A percentile compares a stretch with the other conserved stretches of the same genome.
These are phyloP conservation scores for Mytilinidion resinicola DNA, from an alignment of 495 filamentous ascomycete species.

Conservation along the genomic window DNA sequence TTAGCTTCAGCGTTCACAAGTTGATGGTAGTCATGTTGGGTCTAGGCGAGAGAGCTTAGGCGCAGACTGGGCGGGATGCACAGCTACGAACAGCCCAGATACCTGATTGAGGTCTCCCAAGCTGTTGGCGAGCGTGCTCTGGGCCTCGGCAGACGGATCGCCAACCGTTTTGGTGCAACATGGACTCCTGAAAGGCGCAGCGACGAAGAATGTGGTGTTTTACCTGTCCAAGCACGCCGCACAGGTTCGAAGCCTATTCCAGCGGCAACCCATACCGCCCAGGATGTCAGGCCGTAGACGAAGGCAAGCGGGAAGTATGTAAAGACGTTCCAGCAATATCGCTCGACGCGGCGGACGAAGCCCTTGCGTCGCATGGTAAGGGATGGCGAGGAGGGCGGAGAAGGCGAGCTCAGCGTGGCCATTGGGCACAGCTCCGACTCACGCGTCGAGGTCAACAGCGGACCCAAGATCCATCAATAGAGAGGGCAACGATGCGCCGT, in stretches of 20 bases:
- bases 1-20: background rate
- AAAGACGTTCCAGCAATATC: conserved; percentile 69
- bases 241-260: conserved; percentile 58
- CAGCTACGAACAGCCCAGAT: no score
- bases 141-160: no score
- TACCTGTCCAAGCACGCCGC: conserved; percentile 63
- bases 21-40: no score
- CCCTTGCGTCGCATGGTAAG: conserved; percentile 38
- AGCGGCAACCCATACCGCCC: conserved; percentile 83
- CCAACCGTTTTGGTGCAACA: no score
- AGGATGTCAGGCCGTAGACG: conserved; percentile 81
- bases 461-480: background rate
- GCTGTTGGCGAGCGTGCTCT: no score
- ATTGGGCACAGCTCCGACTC: conserved; percentile 8
- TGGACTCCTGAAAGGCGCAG: background rate
- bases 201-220: conserved; percentile 18
- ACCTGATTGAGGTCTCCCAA: no score
- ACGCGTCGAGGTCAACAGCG: background rate
- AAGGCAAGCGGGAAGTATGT: conserved; percentile 87
- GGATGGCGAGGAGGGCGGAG: conserved; percentile 27
- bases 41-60: no score
- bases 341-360: conserved; percentile 74
- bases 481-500: no score
- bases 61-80: no score
- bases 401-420: conserved; percentile 27